Evolutionary conservation across 208 protist genomes (phyloP), one percentile per base, ranked within the genome.

Genomic region (Phytomonas francai): DNA sequence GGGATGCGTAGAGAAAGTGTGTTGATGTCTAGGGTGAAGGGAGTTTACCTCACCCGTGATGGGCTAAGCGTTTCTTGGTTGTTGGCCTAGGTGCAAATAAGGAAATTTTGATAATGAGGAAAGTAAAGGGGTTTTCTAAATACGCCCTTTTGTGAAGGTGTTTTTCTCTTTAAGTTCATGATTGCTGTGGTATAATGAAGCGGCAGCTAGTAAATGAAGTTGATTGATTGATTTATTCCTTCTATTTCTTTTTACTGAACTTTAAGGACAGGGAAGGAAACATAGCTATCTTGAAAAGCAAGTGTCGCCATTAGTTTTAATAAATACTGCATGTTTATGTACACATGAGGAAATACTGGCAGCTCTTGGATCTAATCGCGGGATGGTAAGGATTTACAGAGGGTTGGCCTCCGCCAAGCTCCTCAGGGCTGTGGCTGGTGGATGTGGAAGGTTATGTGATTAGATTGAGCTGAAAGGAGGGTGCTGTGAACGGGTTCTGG

Each of bases 161-260:
- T 49, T 49, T 19, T 19, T 49, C 39, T 22, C 34, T 62, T 1
- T 62, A 42, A 22, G 58, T 22, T 2, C 14, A 62, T 42, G 12
- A 19, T 62, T 9, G 34, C 4, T 62, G 34, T 6, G 2, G 8
- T 59, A 59, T 59, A 32, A 32, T 59, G 56, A 33, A 33, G 8
- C 3, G 8, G 29, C 3, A 33, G 28, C 3, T 3, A 22, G 12
- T 19, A 42, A 19, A 62, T n/a, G 14, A 42, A 42, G 14, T n/a
- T 19, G 1, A 62, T 22, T 62, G 12, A 62, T 9, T 62, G 7
- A 9, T 62, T 22, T 42, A 70, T 25, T 70, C 14, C 61, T 30
- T 54, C 31, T 19, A 19, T 49, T 49, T 19, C 6, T 19, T 22
- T 22, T 22, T 22, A 6, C 4, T 49, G 6, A 49, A 19, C 3